Conservation (phyloP, 139 green algal species). For the Volvox africanus region DNA sequence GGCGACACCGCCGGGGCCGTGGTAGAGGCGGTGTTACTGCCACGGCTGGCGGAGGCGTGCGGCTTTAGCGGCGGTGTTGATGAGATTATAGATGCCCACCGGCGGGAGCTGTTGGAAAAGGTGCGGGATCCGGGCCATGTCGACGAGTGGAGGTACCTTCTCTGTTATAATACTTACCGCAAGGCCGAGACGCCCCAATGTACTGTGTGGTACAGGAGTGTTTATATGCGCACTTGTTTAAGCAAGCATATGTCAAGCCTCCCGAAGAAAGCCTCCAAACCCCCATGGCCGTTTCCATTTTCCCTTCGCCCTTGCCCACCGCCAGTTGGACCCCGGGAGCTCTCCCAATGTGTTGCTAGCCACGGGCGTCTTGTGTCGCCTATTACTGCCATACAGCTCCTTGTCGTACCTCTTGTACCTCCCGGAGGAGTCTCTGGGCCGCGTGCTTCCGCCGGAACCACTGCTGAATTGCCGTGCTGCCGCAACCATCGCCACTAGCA, state of each 20-base stretch:
- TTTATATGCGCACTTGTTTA: too few relatives aligned
- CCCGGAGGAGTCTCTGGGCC: constrained; percentile 6
- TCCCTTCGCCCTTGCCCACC: too few relatives aligned
- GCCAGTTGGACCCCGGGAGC: constrained; percentile 1
- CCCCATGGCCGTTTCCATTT: too few relatives aligned
- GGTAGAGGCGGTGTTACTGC: constrained; percentile 22
- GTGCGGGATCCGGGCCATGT: not conserved
- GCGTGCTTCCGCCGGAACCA: constrained; percentile 7
- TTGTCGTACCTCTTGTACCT: constrained; percentile 25
- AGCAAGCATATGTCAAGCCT: too few relatives aligned
- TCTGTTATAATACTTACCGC: too few relatives aligned
- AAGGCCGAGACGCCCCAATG: too few relatives aligned
- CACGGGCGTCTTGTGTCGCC: constrained; percentile 20
- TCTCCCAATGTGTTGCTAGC: constrained; percentile 9
- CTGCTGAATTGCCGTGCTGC: not conserved
- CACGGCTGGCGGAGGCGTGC: constrained; percentile 38
- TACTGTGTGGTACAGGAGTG: too few relatives aligned
- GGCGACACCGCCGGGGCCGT: not conserved
- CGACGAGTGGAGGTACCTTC: not conserved
- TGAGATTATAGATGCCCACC: constrained; percentile 35
- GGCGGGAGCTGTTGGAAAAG: constrained; percentile 16
- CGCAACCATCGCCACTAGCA: not conserved
- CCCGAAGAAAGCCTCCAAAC: too few relatives aligned
- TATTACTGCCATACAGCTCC: constrained; percentile 28
- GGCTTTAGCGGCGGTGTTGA: constrained; percentile 16